Percentiles rank a stretch among this genome's conserved stretches.
These are phyloP conservation scores for Xylaria bambusicola DNA, from an alignment of 495 filamentous ascomycete genomes.

Conservation along the genomic window DNA sequence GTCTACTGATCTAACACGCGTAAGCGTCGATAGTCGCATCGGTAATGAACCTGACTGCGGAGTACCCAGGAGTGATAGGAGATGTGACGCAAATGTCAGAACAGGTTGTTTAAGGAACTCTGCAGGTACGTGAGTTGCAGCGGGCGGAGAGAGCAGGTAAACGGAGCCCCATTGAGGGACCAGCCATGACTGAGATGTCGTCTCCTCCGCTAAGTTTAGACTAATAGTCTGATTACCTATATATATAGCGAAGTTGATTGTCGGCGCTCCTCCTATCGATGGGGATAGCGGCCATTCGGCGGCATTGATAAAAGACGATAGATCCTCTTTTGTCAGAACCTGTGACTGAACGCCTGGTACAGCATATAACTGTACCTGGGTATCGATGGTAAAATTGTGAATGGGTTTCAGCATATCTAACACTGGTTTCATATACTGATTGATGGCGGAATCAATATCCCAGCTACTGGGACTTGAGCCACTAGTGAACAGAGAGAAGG, in stretches of 20 bases:
- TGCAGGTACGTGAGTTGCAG: slow-evolving; percentile 37
- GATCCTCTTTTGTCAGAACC: slow-evolving; percentile 80
- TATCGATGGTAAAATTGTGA: slow-evolving; percentile 95
- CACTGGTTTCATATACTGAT: slow-evolving; percentile 79
- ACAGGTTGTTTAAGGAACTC: slow-evolving; percentile 75
- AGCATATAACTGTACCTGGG: slow-evolving; percentile 93
- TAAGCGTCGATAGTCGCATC: slow-evolving; percentile 79
- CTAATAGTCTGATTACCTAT: slow-evolving; percentile 59
- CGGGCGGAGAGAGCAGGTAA: slow-evolving; percentile 67
- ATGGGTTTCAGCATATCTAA: slow-evolving; percentile 75
- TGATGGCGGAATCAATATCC: slow-evolving; percentile 84
- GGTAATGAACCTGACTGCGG: slow-evolving; percentile 79
- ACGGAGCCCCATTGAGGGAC: slow-evolving; percentile 98
- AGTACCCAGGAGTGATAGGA: slow-evolving; percentile 84
- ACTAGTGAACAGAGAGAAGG: slow-evolving; percentile 91
- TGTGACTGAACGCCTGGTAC: slow-evolving; percentile 67
- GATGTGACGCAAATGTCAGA: slow-evolving; percentile 87
- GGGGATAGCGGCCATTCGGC: slow-evolving; percentile 97
- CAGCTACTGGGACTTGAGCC: slow-evolving; percentile 77
- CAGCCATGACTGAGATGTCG: slow-evolving; percentile 87
- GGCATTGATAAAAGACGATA: slow-evolving; percentile 93
- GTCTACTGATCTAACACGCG: slow-evolving; percentile 81
- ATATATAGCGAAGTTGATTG: slow-evolving; percentile 93
- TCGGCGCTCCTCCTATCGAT: slow-evolving; percentile 89
- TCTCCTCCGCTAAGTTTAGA: slow-evolving; percentile 45